phyloP scores from a whole-genome alignment of 2,329 filamentous ascomycete species.

The Aspergillus niger region DNA sequence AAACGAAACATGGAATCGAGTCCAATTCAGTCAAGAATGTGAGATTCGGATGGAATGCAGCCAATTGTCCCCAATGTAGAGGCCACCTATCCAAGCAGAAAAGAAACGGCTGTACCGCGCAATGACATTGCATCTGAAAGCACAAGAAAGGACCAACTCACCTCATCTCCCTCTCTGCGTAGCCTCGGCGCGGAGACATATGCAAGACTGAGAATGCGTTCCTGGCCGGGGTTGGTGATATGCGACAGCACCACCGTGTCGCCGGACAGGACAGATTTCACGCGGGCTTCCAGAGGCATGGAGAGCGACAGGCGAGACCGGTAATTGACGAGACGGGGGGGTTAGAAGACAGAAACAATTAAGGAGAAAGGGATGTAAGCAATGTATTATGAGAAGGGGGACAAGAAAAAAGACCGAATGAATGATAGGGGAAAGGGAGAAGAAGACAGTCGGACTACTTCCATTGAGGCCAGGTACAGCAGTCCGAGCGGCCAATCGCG shows the following conservation, averaged over 20 bases:
- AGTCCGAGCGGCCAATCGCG: constrained; percentile 4
- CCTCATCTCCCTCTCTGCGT: constrained; percentile 85
- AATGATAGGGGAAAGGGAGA: constrained; percentile 12
- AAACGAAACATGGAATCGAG: background rate
- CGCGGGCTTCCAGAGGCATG: constrained; percentile 62
- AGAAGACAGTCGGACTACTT: constrained; percentile 28
- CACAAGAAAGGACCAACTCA: constrained; percentile 34
- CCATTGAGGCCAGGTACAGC: constrained; percentile 16
- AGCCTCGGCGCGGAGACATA: constrained; percentile 88
- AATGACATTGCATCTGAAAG: background rate
- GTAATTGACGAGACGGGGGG: constrained; percentile 8
- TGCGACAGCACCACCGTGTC: constrained; percentile 86
- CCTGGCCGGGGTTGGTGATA: constrained; percentile 76
- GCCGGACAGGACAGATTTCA: constrained; percentile 92
- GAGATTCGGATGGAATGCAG: background rate
- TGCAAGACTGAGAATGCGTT: constrained; percentile 85
- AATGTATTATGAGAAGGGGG: constrained; percentile 15
- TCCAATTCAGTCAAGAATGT: background rate
- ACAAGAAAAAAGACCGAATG: constrained; percentile 2
- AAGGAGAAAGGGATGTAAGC: constrained; percentile 12
- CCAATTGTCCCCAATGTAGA: constrained; percentile 7
- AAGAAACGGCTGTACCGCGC: background rate
- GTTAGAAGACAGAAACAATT: constrained; percentile 11
- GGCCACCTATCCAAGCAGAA: constrained; percentile 21
- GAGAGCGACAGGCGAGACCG: constrained; percentile 15